These are phyloP conservation scores for Casuarina equisetifolia DNA, from an alignment of 306 rosid genomes.

Conservation along the genomic window DNA sequence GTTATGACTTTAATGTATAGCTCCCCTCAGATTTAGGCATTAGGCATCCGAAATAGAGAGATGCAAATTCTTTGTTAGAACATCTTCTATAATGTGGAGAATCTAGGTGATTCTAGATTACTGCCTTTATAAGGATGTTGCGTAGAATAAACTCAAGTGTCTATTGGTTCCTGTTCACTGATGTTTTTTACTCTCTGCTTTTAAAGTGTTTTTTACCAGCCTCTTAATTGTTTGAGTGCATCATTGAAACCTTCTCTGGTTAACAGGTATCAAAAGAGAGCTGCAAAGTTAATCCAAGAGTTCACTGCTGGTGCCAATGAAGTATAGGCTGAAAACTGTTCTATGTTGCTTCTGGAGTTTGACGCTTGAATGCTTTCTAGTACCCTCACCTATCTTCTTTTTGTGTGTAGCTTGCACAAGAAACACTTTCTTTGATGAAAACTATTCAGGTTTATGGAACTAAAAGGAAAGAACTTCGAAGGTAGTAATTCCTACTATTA, in stretches of 20 bases:
- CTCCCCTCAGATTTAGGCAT: not conserved
- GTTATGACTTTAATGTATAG: not conserved
- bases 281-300: constrained; percentile 66
- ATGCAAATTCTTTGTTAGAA: not conserved
- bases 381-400: constrained; percentile 9
- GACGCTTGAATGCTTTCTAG: constrained; percentile 15
- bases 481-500: constrained; percentile 32
- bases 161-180: not conserved
- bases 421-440: constrained; percentile 59
- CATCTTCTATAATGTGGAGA: constrained; percentile 11
- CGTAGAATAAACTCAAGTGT: constrained; percentile 13
- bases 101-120: constrained; percentile 11
- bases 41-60: not conserved
- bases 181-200: not conserved
- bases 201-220: not conserved
- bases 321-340: constrained; percentile 40
- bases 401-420: constrained; percentile 60
- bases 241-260: constrained; percentile 14
- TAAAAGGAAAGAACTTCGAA: constrained; percentile 51
- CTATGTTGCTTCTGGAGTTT: constrained; percentile 23
- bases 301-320: constrained; percentile 68
- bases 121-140: not conserved
- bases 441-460: constrained; percentile 60
- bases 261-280: constrained; percentile 62
- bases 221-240: constrained; percentile 28